Base-by-base conservation (phyloP, 495 filamentous ascomycete genomes). In the Pyrenopolyporus hunteri region DNA sequence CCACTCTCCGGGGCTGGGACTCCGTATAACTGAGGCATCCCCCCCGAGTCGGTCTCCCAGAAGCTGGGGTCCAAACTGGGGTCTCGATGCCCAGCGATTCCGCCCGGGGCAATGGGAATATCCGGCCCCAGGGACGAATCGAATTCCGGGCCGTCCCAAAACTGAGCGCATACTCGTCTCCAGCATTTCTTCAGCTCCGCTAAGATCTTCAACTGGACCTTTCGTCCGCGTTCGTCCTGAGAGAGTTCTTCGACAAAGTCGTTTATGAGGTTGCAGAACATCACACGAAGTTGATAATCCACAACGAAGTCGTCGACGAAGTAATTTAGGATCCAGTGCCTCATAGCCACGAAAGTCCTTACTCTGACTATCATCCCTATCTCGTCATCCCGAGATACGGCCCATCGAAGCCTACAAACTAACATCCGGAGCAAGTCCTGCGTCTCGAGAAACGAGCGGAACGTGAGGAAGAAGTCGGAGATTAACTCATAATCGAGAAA, bases 281-380 rank as follows among this genome's bases (percentile, higher is more conserved):
- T 83, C 45, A 83, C 79, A 17, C 95, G 87, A 6, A 99, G 77
- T 44, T 85, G 78, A 61, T 90, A 86, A 67, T 93, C 86, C n/a
- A 88, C 81, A 14, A 95, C 85, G 71, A 97, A 99, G 71, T 99
- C 94, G 72, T 98, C 95, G 19, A 89, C 82, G 67, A 97, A 98
- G 70, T 98, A 99, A 68, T 99, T 99, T 60, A 99, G 75, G 54
- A 99, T 93, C 94, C 94, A 99, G 71, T 99, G 94, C 58, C 94
- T 88, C 29, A 98, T 82, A 19, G 95, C 94, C 17, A 96, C 95
- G 77, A 99, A 99, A 0, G 92, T 94, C 42, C 94, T 87, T 42
- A 99, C 95, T 44, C 91, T 83, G 14, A 99, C 95, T 22, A 98
- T 89, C 63, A 89, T 87, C 8, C 94, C 95, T 57, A 87, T 87